Evolutionary conservation across 768 basidiomycete species (phyloP), one percentile per base, ranked within the genome.

Genomic region (Boletus insuetus): DNA sequence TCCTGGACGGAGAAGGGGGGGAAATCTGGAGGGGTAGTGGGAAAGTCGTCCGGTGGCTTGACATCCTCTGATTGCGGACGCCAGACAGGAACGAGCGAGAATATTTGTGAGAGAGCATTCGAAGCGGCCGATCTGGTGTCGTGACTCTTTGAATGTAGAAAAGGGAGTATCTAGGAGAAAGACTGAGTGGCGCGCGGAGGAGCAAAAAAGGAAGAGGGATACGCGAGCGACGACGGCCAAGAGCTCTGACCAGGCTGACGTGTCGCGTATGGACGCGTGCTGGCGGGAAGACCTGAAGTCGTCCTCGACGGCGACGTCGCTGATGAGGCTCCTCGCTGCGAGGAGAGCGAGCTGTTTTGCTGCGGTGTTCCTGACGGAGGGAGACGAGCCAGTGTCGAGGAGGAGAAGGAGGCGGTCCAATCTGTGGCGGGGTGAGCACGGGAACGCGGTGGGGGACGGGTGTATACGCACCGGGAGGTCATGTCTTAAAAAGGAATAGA

Each of bases 331-430:
- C 72, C 93, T 88, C 19, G 84, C 87, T 0, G 94, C 94, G 49
- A 99, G 79, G 59, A 95, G 91, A 0, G 94, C 94, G 43, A 99
- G 79, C 70, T 99, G 97, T 65, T 93, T 94, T 6, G 95, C 95
- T 0, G 97, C 96, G n/a, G 97, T 97, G 58, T 85, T 85, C 68
- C 95, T 84, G 61, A 99, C 88, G 47, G 89, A 88, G 40, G 82
- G 74, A 4, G 94, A 94, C 13, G 96, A 95, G 43, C 97, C 97
- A 37, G 94, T 94, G 71, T 98, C 95, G 58, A 99, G 84, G 43
- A 99, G 82, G 65, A 92, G 82, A 70, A 99, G 86, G 77, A 99
- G 89, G 73, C 97, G 87, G 82, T 98, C 97, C 78, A 98, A 86
- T 78, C 95, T 96, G 65, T 6, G 51, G 50, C 0, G 50, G 10